Base-by-base conservation (phyloP, 139 green algal species). In the Chlamydomonas asymmetrica region DNA sequence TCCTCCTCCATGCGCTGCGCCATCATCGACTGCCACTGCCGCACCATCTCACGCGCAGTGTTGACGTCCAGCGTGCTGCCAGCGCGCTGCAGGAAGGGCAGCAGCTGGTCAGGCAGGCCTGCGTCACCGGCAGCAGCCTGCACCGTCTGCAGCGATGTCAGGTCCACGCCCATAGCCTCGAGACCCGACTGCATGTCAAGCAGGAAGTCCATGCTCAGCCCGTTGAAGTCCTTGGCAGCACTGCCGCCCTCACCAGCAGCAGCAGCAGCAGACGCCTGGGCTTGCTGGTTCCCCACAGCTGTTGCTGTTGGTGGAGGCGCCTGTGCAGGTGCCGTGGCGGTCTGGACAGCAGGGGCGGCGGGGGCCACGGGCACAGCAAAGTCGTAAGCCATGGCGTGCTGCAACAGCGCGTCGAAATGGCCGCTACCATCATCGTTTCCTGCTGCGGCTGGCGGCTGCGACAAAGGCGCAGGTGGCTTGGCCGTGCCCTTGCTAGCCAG, bases 21-120 rank as follows among this genome's bases (percentile, higher is more conserved):
- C 1, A 78, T 48, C 63, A 66, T 66, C 37, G 27, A 5, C 76
- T 85, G 80, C 80, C 80, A 85, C 66, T 85, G 71, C 48, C 70
- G 63, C 34, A 85, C 59, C 63, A 76, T 71, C 49, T 85, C 70
- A 29, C 5, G 40, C 41, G 76, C 52, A 7, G 70, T 18, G 23
- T 25, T 20, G 0, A 35, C 2, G 63, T 65, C 74, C 5, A 45
- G 23, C 9, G 43, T 13, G 32, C 50, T 63, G 39, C 6, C 25
- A 22, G 65, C 56, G 4, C 18, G 35, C 27, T 25, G 6, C 65
- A 80, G 71, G 18, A 34, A 13, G 27, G 73, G 63, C 43, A 71
- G 52, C 40, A 81, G 60, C 18, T 38, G 18, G 2, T 63, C 40
- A 29, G 48, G n/a, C 73, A 84, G 67, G 23, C 0, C 25, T 6